A percentile compares a stretch with the other conserved stretches of the same genome.
phyloP scores from a whole-genome alignment of 2,329 filamentous ascomycete species.

The Xylaria sp. region DNA sequence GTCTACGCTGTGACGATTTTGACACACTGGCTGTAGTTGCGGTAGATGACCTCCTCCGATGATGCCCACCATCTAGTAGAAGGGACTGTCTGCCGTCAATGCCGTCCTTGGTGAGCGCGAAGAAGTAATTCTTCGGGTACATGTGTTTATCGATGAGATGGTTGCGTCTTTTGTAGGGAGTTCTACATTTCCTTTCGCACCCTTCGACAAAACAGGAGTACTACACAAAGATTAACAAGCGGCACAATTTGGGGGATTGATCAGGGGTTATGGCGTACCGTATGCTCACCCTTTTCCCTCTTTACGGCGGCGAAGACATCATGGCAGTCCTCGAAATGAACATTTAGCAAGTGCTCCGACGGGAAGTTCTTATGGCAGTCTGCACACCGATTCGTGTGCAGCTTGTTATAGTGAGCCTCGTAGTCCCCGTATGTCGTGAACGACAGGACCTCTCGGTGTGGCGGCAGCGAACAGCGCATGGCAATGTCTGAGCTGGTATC shows the following conservation, averaged over 20 bases:
- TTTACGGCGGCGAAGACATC: conserved; percentile 80
- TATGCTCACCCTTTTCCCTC: conserved; percentile 85
- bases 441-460: conserved; percentile 75
- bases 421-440: conserved; percentile 85
- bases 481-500: conserved; percentile 54
- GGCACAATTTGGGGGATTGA: too few relatives aligned
- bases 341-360: conserved; percentile 78
- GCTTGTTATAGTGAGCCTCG: conserved; percentile 84
- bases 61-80: conserved; percentile 68
- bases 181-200: conserved; percentile 86
- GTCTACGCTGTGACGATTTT: conserved; percentile 42
- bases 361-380: conserved; percentile 91
- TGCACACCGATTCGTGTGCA: conserved; percentile 84
- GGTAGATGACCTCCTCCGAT: conserved; percentile 61
- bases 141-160: conserved; percentile 95
- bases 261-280: conserved; percentile 62
- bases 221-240: conserved; percentile 54
- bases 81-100: conserved; percentile 87
- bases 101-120: conserved; percentile 86
- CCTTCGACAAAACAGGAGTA: conserved; percentile 90
- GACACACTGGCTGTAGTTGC: conserved; percentile 44
- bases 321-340: conserved; percentile 93
- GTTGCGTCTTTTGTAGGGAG: conserved; percentile 83
- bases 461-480: conserved; percentile 86
- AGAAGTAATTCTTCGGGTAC: conserved; percentile 91